Conservation (phyloP, 768 basidiomycete genomes). For the Lenzites betulinus region DNA sequence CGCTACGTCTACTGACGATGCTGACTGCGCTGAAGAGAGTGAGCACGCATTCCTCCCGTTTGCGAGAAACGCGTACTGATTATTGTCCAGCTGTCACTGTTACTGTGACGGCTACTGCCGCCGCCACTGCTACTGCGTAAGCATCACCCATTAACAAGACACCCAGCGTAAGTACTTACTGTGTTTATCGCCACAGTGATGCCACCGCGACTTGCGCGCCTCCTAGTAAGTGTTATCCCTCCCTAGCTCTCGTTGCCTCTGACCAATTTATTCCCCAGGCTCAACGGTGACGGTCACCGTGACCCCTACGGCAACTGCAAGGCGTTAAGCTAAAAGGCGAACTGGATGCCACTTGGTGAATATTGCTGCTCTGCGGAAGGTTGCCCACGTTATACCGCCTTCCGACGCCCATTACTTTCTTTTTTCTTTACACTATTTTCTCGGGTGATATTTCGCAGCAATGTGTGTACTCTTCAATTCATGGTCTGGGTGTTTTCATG, state of each 20-base stretch:
- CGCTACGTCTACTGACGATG: slow-evolving; percentile 22
- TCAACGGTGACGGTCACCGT: slow-evolving; percentile 18
- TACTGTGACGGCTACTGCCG: slow-evolving; percentile 13
- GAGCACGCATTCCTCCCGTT: neutral
- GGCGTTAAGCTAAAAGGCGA: neutral
- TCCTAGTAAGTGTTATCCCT: neutral
- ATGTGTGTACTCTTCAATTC: slow-evolving; percentile 7
- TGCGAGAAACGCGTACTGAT: neutral
- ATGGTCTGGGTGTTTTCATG: slow-evolving; percentile 1
- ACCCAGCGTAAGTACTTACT: neutral
- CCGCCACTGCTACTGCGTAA: slow-evolving; percentile 21
- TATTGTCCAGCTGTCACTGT: slow-evolving; percentile 26
- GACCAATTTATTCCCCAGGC: neutral
- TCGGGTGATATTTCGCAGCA: slow-evolving; percentile 8
- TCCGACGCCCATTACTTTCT: slow-evolving; percentile 1
- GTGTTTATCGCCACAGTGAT: neutral
- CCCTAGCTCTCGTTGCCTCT: too few relatives aligned
- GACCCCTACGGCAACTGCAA: slow-evolving; percentile 10
- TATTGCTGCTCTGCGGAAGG: slow-evolving; percentile 16
- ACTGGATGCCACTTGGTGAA: slow-evolving; percentile 8
- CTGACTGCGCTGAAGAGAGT: slow-evolving; percentile 13
- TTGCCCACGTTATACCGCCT: slow-evolving; percentile 8
- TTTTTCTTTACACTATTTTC: neutral
- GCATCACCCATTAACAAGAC: neutral
- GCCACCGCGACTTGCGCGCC: slow-evolving; percentile 13